Base-by-base conservation (phyloP, 169 alveolate genomes). In the Plasmodium inui region DNA sequence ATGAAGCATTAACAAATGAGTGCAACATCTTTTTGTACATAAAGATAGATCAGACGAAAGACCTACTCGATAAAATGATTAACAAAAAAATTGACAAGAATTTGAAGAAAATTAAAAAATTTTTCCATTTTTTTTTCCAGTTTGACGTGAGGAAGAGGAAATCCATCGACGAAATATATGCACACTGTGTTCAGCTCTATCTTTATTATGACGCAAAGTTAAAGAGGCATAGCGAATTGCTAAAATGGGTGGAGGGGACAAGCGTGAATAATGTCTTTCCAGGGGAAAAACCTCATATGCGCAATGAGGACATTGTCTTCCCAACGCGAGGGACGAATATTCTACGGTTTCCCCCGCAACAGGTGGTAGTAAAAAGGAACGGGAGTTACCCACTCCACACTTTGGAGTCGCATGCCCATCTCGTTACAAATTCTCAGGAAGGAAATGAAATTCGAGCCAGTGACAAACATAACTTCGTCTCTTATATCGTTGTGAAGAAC, bases 61-160 rank as follows among this genome's bases (percentile, higher is more conserved):
- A 81, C 22, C 22, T 89, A 44, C 73, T 89, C 17, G 73, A 89
- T 41, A 41, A 79, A 57, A 61, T 80, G 44, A 57, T 89, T 67
- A 34, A 70, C 53, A 80, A 41, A 46, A 89, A 57, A 79, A 61
- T 78, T 32, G 57, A 73, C 14, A 39, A 30, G 2, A 22, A 32
- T 0, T 50, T 67, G 71, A 80, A 79, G 53, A 55, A 78, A 57
- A 12, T 89, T 17, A 41, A 79, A 39, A 17, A 89, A 17, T 80
- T 89, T 57, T 89, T 89, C 34, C 44, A 71, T 67, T 61, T 26
- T 61, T 79, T 81, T 30, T 79, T 89, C 22, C 89, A 89, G 32
- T 89, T 89, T 57, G 74, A 80, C 32, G 39, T 50, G 53, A 89
- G 82, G 32, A 89, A 89, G 76, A 89, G 94, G 72, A 89, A 89